Evolutionary conservation across 225 moss, liverwort and hornwort species (phyloP).

Genomic region (Polytrichum formosum): DNA sequence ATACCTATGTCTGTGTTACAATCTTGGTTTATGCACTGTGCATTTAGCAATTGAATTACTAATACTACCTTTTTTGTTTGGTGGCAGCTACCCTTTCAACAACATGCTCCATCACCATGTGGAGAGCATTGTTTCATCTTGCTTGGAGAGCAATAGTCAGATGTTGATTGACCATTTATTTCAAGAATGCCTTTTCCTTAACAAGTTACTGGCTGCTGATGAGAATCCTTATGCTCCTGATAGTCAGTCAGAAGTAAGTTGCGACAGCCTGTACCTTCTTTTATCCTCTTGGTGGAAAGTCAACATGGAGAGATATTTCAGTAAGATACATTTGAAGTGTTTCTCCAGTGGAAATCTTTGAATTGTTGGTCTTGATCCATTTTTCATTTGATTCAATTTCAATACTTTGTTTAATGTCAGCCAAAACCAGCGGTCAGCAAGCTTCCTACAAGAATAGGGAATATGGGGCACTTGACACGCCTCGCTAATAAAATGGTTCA

Average conservation of each 20-base stretch:
- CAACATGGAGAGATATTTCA: too few relatives aligned
- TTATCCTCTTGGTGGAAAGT: too few relatives aligned
- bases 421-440: conserved; percentile 62
- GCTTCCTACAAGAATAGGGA: conserved; percentile 81
- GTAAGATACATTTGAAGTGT: too few relatives aligned
- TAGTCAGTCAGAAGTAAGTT: conserved; percentile 62
- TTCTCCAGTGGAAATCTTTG: too few relatives aligned
- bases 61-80: background rate
- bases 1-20: too few relatives aligned
- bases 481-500: conserved; percentile 81
- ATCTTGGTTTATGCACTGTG: too few relatives aligned
- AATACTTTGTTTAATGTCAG: conserved; percentile 24
- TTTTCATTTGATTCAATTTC: background rate
- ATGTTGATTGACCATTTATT: conserved; percentile 86
- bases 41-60: too few relatives aligned
- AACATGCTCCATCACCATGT: conserved; percentile 99
- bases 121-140: conserved; percentile 86
- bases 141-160: conserved; percentile 84
- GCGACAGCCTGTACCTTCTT: too few relatives aligned
- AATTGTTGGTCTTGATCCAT: background rate
- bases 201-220: conserved; percentile 77
- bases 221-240: conserved; percentile 80
- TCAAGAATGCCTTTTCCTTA: conserved; percentile 70
- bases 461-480: conserved; percentile 91
- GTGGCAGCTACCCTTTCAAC: conserved; percentile 92